Conservation (phyloP, 2,329 filamentous ascomycete species). For the Colletotrichum salicis region DNA sequence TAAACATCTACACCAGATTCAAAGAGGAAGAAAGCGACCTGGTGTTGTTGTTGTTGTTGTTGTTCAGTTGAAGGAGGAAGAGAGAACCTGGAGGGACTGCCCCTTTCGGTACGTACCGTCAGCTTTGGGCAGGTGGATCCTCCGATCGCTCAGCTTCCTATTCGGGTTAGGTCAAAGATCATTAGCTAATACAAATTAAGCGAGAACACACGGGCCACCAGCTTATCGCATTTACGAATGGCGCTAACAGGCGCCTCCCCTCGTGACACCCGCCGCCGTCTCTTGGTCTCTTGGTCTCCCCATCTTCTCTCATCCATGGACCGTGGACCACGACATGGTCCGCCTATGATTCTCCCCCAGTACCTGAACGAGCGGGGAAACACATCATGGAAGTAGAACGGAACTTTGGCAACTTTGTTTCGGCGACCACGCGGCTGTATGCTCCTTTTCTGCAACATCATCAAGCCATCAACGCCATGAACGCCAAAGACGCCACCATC, state of each 20-base stretch:
- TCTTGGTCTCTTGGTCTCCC: neutral
- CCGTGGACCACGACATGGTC: neutral
- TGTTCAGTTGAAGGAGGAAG: too few species aligned
- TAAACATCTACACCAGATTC: too few species aligned
- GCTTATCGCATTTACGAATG: conserved; percentile 24
- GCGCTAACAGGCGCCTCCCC: neutral
- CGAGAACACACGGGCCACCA: conserved; percentile 7
- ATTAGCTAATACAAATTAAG: neutral
- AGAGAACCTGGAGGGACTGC: neutral
- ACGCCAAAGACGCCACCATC: conserved; percentile 10
- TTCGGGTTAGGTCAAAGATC: neutral
- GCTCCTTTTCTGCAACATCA: neutral
- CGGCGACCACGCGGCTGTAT: neutral
- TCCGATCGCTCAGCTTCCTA: neutral
- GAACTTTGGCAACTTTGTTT: neutral
- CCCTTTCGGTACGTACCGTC: neutral
- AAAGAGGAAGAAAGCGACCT: neutral
- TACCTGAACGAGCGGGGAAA: neutral
- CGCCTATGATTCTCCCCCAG: neutral
- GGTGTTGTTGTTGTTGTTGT: too few species aligned
- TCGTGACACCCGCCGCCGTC: neutral
- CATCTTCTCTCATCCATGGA: neutral
- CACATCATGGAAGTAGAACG: neutral
- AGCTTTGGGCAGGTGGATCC: neutral
- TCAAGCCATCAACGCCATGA: neutral